phyloP scores from a whole-genome alignment of 176 grass and related monocot species.

The Bolboschoenus planiculmis region DNA sequence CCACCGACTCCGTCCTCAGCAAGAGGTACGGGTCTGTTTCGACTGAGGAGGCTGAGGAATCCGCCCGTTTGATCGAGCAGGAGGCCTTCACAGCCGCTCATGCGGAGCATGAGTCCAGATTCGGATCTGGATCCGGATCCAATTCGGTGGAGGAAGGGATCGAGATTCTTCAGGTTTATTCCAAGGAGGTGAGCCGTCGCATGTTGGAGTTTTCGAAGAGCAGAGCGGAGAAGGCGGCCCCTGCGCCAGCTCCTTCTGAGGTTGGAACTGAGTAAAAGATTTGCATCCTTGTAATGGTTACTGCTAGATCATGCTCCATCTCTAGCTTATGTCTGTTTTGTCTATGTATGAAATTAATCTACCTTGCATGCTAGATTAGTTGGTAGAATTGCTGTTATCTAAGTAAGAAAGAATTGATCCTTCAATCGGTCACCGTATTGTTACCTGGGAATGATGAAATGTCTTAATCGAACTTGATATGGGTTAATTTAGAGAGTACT shows the following conservation, averaged over 20 bases:
- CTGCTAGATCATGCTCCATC: not conserved
- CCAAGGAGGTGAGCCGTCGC: slow-evolving; percentile 75
- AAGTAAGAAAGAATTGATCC: not conserved
- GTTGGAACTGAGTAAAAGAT: slow-evolving; percentile 9
- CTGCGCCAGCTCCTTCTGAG: not conserved
- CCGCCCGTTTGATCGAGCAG: slow-evolving; percentile 55
- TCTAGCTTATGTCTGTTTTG: not conserved
- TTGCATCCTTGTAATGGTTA: not conserved
- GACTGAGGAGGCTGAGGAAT: slow-evolving; percentile 39
- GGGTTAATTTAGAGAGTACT: not conserved
- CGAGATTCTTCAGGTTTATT: slow-evolving; percentile 71
- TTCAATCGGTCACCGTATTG: not conserved
- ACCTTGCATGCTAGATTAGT: slow-evolving; percentile 6
- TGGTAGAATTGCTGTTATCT: not conserved
- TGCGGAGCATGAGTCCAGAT: not conserved
- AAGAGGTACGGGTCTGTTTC: slow-evolving; percentile 71
- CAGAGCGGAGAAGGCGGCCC: slow-evolving; percentile 19
- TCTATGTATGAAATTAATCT: slow-evolving; percentile 9
- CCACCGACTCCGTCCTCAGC: slow-evolving; percentile 50
- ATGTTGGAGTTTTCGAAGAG: slow-evolving; percentile 60
- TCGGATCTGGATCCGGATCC: slow-evolving; percentile 21
- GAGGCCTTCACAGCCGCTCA: slow-evolving; percentile 55
- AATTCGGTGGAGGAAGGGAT: slow-evolving; percentile 59
- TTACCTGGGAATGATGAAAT: not conserved
- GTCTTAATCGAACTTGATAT: not conserved